A percentile compares a stretch with the other conserved stretches of the same genome.
These are phyloP conservation scores for Closterium sp. DNA, from an alignment of 139 green algal genomes.

Conservation along the genomic window DNA sequence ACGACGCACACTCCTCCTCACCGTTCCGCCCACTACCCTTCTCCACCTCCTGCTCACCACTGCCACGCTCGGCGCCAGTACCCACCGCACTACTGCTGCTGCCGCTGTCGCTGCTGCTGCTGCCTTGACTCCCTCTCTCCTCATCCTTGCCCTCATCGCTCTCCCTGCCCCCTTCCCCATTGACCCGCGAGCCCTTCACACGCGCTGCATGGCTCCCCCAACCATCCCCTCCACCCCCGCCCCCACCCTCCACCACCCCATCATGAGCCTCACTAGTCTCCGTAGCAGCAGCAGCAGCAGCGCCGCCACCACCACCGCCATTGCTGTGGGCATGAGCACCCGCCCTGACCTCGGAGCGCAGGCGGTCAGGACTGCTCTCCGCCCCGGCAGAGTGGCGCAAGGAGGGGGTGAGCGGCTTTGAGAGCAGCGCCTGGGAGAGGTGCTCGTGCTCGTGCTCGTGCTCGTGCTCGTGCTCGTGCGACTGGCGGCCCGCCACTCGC, in stretches of 20 bases:
- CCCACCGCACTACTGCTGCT: background rate
- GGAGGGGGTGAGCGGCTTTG: background rate
- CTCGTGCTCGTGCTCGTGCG: conserved; percentile 13
- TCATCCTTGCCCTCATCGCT: background rate
- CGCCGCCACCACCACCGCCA: background rate
- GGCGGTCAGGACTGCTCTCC: too few relatives aligned
- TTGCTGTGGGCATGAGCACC: too few relatives aligned
- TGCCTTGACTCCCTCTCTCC: background rate
- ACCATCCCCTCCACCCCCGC: background rate
- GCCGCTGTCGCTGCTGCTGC: background rate
- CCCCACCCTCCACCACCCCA: background rate
- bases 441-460: background rate
- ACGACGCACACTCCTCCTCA: too few relatives aligned
- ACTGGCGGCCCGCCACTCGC: conserved; percentile 16
- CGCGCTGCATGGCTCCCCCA: background rate
- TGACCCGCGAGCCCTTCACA: background rate
- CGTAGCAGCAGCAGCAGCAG: background rate
- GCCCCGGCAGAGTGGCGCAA: too few relatives aligned
- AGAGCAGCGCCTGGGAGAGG: background rate
- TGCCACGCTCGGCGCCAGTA: background rate
- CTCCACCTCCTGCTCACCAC: background rate
- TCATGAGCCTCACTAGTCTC: background rate
- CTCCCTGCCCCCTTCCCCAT: background rate
- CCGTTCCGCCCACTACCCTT: too few relatives aligned
- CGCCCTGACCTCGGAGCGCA: too few relatives aligned